phyloP scores from a whole-genome alignment of 495 filamentous ascomycete genomes.

The Penicillium silybi region DNA sequence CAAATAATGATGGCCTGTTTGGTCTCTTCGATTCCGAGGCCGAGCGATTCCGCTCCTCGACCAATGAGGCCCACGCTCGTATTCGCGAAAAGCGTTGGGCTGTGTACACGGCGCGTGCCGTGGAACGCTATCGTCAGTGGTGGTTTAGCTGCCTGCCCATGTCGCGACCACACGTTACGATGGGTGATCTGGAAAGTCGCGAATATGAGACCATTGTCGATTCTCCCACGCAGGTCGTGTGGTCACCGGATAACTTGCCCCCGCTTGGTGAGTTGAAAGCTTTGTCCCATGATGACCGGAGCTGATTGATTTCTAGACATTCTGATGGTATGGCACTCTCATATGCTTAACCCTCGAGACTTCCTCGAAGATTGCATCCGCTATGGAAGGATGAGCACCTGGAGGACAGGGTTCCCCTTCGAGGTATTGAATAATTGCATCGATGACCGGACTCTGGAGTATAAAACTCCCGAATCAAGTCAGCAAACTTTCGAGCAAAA shows the following conservation, averaged over 20 bases:
- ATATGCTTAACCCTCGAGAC: conserved; percentile 72
- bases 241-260: conserved; percentile 19
- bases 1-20: conserved; percentile 64
- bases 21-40: conserved; percentile 52
- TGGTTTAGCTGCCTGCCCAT: conserved; percentile 43
- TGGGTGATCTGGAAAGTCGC: conserved; percentile 3
- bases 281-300: neutral
- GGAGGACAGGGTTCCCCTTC: conserved; percentile 70
- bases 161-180: conserved; percentile 10
- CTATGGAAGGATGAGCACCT: conserved; percentile 54
- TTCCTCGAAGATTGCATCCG: conserved; percentile 76
- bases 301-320: conserved; percentile 51
- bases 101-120: conserved; percentile 68
- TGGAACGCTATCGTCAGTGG: conserved; percentile 70
- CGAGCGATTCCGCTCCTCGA: conserved; percentile 11
- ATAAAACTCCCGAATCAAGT: conserved; percentile 46
- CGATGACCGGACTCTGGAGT: conserved; percentile 57
- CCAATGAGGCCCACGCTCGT: conserved; percentile 19
- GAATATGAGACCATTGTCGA: conserved; percentile 14
- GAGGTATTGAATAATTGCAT: conserved; percentile 57
- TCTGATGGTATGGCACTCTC: conserved; percentile 84
- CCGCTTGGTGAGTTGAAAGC: conserved; percentile 21
- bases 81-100: conserved; percentile 78
- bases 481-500: conserved; percentile 43
- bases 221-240: conserved; percentile 11